Base-by-base conservation (phyloP, 1,284 basidiomycete species). In the Coniferiporia weirii region DNA sequence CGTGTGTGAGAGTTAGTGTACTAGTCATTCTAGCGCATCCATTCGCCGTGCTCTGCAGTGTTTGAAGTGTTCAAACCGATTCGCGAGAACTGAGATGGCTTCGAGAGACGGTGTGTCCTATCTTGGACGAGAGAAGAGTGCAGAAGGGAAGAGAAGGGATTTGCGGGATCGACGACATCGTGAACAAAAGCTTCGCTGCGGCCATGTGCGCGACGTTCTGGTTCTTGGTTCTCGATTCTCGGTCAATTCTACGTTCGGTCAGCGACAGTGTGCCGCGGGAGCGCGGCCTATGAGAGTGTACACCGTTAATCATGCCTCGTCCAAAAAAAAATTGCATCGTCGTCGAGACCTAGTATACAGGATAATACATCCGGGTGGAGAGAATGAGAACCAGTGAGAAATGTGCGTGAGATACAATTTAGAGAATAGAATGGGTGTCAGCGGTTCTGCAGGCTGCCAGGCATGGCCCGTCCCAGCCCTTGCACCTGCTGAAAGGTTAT, bases 61-160 rank as follows among this genome's bases (percentile, higher is more conserved):
- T 27, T 27, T 27, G 27, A 5, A 27, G 5, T 27, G 27, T 27
- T 27, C 27, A 27, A 27, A 27, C 27, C 27, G 27, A 27, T 27
- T 27, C 27, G 38, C 3, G 38, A 40, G 8, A 51, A 47, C 17
- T 51, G 52, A 49, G 51, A 53, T 9, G 12, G n/a, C 54, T 48
- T 56, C 34, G 45, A 48, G 46, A 22, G 34, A 47, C 20, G 9
- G 22, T 15, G 40, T 48, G 20, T 35, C 57, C 50, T 46, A 52
- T 47, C 50, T 52, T 40, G 57, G 57, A 53, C 43, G 17, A 5
- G 10, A 7, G 43, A 43, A 57, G 50, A 52, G 40, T 27, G 34
- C 51, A 57, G 34, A 27, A 51, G 43, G 48, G 55, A 57, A 57
- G 46, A 55, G 58, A 59, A 59, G 58, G 46, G 58, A 59, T 59